Evolutionary conservation across 176 grass and related monocot species (phyloP), one percentile per base, ranked within the genome.

Genomic region (Cenchrus fungigraminus): DNA sequence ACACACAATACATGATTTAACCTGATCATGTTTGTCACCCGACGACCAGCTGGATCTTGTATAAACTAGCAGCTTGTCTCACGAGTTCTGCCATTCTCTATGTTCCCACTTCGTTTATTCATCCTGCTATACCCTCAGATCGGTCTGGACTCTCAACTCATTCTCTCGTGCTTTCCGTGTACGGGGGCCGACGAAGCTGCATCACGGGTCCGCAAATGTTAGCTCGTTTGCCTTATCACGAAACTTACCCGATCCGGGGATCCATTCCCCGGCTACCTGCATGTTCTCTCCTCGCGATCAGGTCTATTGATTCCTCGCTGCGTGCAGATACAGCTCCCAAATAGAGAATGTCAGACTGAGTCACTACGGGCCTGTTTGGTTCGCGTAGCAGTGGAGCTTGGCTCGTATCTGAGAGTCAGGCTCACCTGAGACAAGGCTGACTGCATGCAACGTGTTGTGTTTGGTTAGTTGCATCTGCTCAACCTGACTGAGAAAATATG

Each of bases 261-360:
- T 12, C 19, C 54, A 13, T 82, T 73, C 56, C 34, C 70, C 25
- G 37, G 28, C 69, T 31, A 67, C 58, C 61, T 77, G 62, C 82
- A 84, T 28, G 72, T 84, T 60, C 72, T 55, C 25, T 25, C 25
- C 25, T 25, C 25, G 25, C 25, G 25, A 25, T 42, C 82, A 45
- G 65, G 72, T 11, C 66, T 31, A 51, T 62, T 20, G 6, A 51
- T 55, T 84, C 74, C 25, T 25, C 25, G 80, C 73, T 73, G 2
- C 77, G 8, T 66, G 45, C 62, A 54, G 12, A 20, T 9, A 4
- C 68, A 74, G 68, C 51, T 74, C 51, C 69, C 52, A 52, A 74
- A 80, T 67, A 19, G 52, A 69, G 25, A 25, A 69, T 16, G 42
- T 13, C 76, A 79, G 58, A 9, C 40, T 19, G 59, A 63, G 46